These are phyloP conservation scores for Phoma sp. DNA, from an alignment of 2,329 filamentous ascomycete genomes.

Conservation along the genomic window DNA sequence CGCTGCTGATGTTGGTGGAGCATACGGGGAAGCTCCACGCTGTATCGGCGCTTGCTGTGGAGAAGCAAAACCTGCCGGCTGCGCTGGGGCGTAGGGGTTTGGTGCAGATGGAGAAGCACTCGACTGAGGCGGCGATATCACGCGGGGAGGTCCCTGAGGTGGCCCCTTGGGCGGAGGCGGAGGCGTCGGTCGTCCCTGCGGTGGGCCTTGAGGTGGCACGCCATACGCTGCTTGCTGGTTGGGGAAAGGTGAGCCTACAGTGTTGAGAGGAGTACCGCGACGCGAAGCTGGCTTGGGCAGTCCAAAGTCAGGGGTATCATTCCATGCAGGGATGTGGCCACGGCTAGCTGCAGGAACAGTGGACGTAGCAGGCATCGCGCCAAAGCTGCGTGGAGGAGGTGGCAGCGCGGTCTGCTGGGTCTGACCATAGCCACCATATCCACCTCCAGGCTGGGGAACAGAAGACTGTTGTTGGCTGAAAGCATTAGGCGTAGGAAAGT, in stretches of 20 bases:
- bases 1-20: slow-evolving; percentile 77
- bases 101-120: slow-evolving; percentile 55
- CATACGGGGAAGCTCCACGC: slow-evolving; percentile 85
- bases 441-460: slow-evolving; percentile 45
- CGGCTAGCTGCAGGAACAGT: slow-evolving; percentile 71
- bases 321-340: slow-evolving; percentile 84
- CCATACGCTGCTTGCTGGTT: slow-evolving; percentile 61
- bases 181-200: slow-evolving; percentile 69
- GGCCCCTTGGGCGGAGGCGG: slow-evolving; percentile 84
- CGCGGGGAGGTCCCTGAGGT: slow-evolving; percentile 53
- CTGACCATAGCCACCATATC: slow-evolving; percentile 57
- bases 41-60: slow-evolving; percentile 66
- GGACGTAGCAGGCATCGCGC: slow-evolving; percentile 66
- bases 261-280: slow-evolving; percentile 74
- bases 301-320: slow-evolving; percentile 85
- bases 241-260: slow-evolving; percentile 79
- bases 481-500: slow-evolving; percentile 40
- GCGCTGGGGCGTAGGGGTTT: slow-evolving; percentile 67
- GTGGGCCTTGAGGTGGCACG: slow-evolving; percentile 59
- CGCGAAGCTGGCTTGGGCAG: slow-evolving; percentile 73
- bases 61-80: slow-evolving; percentile 54
- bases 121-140: slow-evolving; percentile 72
- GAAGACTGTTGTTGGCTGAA: slow-evolving; percentile 45
- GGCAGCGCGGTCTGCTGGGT: slow-evolving; percentile 56
- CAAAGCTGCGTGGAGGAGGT: slow-evolving; percentile 71